Conservation (phyloP, 345 rosid genomes). For the Clarkia xantiana region DNA sequence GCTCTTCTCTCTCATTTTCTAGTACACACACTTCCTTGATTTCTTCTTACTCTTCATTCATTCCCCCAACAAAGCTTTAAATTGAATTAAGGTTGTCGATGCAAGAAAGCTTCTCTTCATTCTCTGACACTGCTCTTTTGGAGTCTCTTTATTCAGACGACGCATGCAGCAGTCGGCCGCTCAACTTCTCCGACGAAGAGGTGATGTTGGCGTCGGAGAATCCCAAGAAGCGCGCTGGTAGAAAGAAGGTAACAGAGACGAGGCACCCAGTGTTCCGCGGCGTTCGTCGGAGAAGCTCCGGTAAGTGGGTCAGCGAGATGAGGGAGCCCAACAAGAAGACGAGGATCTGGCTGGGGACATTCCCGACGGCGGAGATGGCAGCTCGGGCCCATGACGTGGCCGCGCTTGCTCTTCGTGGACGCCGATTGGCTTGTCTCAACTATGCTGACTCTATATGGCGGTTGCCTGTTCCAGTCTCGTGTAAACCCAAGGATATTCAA, state of each 20-base stretch:
- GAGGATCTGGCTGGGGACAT: conserved; percentile 86
- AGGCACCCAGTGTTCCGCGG: conserved; percentile 84
- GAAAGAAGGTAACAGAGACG: conserved; percentile 83
- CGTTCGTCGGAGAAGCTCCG: conserved; percentile 51
- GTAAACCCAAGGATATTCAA: conserved; percentile 51
- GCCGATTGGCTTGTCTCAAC: conserved; percentile 57
- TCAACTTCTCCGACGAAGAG: conserved; percentile 33
- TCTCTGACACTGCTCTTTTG: conserved; percentile 12
- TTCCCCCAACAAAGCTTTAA: no score
- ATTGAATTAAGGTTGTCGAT: conserved; percentile 1
- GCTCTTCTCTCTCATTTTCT: no score
- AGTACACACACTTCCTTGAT: no score
- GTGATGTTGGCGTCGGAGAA: conserved; percentile 43
- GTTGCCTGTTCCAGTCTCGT: conserved; percentile 50
- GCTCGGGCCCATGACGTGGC: conserved; percentile 95
- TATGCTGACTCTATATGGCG: conserved; percentile 78
- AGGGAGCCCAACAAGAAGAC: conserved; percentile 77
- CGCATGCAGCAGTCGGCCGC: background rate
- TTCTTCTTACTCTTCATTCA: no score
- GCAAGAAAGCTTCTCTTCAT: conserved; percentile 11
- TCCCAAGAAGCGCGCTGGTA: conserved; percentile 65
- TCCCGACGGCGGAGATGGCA: conserved; percentile 67
- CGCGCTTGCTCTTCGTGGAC: conserved; percentile 53
- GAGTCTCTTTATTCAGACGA: conserved; percentile 18
- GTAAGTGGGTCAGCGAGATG: conserved; percentile 88